phyloP scores from a whole-genome alignment of 2,329 filamentous ascomycete species.

The Monilinia polystroma region DNA sequence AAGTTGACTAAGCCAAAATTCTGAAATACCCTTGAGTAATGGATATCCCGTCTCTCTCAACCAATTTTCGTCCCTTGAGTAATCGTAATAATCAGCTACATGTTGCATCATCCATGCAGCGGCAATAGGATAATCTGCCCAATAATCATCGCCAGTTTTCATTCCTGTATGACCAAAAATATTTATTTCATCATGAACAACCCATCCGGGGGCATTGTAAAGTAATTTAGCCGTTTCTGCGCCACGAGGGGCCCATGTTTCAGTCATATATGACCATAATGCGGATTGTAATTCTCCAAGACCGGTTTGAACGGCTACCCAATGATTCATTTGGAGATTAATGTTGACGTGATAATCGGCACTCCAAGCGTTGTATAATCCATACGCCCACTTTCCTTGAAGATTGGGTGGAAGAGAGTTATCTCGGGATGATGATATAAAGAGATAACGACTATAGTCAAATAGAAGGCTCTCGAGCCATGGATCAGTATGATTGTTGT shows the following conservation, averaged over 20 bases:
- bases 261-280: constrained; percentile 53
- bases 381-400: constrained; percentile 55
- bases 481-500: constrained; percentile 49
- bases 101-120: constrained; percentile 62
- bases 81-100: constrained; percentile 57
- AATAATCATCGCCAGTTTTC: constrained; percentile 45
- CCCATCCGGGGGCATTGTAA: constrained; percentile 55
- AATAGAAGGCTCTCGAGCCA: constrained; percentile 55
- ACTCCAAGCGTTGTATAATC: constrained; percentile 49
- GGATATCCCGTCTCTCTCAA: constrained; percentile 51
- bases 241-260: constrained; percentile 55
- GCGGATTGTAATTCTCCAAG: constrained; percentile 47
- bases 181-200: constrained; percentile 58
- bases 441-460: constrained; percentile 53
- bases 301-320: constrained; percentile 54
- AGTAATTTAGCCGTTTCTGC: constrained; percentile 52
- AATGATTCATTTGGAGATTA: constrained; percentile 63
- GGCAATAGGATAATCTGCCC: constrained; percentile 46
- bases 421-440: constrained; percentile 54
- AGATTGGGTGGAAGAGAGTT: constrained; percentile 56
- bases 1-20: constrained; percentile 58
- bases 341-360: constrained; percentile 59
- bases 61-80: constrained; percentile 50
- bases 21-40: constrained; percentile 51
- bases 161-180: constrained; percentile 57